Conservation (phyloP, 2,329 filamentous ascomycete genomes). For the Botrytis elliptica region DNA sequence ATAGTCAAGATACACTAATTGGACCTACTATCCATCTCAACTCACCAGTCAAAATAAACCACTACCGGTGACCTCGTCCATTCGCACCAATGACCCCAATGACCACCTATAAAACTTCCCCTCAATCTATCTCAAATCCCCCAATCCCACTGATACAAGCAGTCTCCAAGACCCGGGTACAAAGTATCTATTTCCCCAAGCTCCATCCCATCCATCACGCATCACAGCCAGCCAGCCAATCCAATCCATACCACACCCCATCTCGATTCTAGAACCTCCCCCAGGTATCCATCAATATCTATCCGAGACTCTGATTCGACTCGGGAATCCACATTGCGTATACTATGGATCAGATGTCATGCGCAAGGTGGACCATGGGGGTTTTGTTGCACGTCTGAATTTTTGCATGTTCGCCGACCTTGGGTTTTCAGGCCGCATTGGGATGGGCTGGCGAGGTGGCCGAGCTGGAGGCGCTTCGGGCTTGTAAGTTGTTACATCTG, state of each 20-base stretch:
- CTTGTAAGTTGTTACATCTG: neutral
- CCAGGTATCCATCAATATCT: neutral
- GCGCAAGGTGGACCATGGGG: neutral
- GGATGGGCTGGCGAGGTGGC: neutral
- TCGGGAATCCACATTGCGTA: neutral
- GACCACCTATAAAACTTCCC: neutral
- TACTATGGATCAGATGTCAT: neutral
- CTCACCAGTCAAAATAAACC: neutral
- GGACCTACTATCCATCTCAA: neutral
- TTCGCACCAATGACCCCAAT: neutral
- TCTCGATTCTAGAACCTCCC: neutral
- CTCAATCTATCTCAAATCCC: neutral
- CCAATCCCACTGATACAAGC: neutral
- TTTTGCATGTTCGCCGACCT: slow-evolving; percentile 13
- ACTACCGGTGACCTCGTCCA: neutral
- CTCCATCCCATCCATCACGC: neutral
- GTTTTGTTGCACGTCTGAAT: slow-evolving; percentile 13
- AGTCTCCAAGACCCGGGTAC: neutral
- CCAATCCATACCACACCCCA: neutral
- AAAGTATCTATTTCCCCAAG: neutral
- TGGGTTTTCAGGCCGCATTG: neutral
- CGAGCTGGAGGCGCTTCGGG: neutral
- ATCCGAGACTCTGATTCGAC: slow-evolving; percentile 15
- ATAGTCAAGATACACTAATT: neutral
- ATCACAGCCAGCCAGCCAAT: neutral